A percentile compares a stretch with the other conserved stretches of the same genome.
Conservation (phyloP, 352 stramenopile species). For the Plasmopara muralis region DNA sequence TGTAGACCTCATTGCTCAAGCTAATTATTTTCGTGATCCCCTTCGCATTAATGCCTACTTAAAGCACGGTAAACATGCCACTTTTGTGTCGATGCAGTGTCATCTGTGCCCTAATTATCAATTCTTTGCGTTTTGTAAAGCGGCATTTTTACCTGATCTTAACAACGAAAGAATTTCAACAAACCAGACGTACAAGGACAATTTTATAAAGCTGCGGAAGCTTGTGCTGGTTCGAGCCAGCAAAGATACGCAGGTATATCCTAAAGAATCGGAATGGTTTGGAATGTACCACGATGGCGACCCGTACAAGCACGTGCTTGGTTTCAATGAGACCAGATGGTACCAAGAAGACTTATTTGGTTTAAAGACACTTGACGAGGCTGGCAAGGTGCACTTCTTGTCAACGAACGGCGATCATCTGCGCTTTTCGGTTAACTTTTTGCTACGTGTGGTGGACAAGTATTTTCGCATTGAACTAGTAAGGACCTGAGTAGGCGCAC, state of each 20-base stretch:
- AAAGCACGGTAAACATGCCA: conserved; percentile 35
- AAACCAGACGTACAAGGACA: conserved; percentile 83
- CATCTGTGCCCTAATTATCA: not conserved
- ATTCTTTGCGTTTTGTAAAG: conserved; percentile 19
- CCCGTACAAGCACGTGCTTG: conserved; percentile 59
- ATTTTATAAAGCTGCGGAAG: conserved; percentile 80
- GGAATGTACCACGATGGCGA: conserved; percentile 77
- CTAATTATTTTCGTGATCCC: conserved; percentile 92
- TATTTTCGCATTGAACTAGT: conserved; percentile 48
- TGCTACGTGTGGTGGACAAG: conserved; percentile 75
- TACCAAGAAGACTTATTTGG: conserved; percentile 91
- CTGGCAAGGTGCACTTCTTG: conserved; percentile 87
- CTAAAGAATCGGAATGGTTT: conserved; percentile 82
- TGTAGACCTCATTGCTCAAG: conserved; percentile 80
- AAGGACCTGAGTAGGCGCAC: not conserved
- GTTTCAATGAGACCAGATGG: conserved; percentile 90
- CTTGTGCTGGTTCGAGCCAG: conserved; percentile 89
- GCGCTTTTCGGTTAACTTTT: conserved; percentile 77
- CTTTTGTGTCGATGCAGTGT: not conserved
- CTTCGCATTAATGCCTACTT: conserved; percentile 63
- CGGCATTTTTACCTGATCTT: conserved; percentile 71
- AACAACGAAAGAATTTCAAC: conserved; percentile 86
- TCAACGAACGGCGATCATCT: conserved; percentile 89
- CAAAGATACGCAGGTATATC: conserved; percentile 87
- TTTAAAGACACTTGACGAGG: conserved; percentile 75